Evolutionary conservation across 129 eudicot genomes (phyloP), one percentile per base, ranked within the genome.

Genomic region (Rutidosis leptorrhynchoides): DNA sequence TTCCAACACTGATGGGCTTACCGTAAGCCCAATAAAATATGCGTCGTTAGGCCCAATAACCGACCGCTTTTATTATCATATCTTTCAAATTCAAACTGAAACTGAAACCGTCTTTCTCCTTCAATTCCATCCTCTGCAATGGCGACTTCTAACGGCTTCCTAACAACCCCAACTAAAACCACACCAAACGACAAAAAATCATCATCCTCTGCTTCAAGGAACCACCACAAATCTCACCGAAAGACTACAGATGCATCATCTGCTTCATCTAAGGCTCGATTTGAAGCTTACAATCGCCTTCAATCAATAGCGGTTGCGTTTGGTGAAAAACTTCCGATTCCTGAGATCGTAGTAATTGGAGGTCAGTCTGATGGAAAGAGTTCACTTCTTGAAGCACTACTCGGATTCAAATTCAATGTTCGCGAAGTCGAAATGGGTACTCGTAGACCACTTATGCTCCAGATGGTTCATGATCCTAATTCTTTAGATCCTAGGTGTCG

Each of bases 281-380:
- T 83, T 53, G 95, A 90, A 70, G 97, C 97, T 62, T 90, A 90
- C 78, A 90, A 84, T 58, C 87, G 95, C 3, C 88, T 90, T 11
- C 97, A 90, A 70, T 88, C 95, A 0, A 95, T 95, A 10, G 97
- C 97, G 4, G 97, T 90, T 4, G 97, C 97, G 0, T 90, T 90
- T 62, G 97, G 97, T 0, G 97, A 90, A 85, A 82, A 87, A 48
- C 89, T 90, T 49, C 92, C 97, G 1, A 84, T 90, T n/a, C 97
- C 95, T 2, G 97, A 90, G 71, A 90, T 90, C 1, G 97, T 90
- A 2, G 95, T 85, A 6, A 42, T 90, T 0, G 97, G 97, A 22
- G 95, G 97, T 6, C 97, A 90, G 80, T 90, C 95, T 11, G 97
- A 90, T 75, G 97, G 97, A 2, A 90, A 90, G 77, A 90, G 97